A percentile compares a stretch with the other conserved stretches of the same genome.
These are phyloP conservation scores for Drechslerella stenobrocha DNA, from an alignment of 2,329 filamentous ascomycete species.

Conservation along the genomic window DNA sequence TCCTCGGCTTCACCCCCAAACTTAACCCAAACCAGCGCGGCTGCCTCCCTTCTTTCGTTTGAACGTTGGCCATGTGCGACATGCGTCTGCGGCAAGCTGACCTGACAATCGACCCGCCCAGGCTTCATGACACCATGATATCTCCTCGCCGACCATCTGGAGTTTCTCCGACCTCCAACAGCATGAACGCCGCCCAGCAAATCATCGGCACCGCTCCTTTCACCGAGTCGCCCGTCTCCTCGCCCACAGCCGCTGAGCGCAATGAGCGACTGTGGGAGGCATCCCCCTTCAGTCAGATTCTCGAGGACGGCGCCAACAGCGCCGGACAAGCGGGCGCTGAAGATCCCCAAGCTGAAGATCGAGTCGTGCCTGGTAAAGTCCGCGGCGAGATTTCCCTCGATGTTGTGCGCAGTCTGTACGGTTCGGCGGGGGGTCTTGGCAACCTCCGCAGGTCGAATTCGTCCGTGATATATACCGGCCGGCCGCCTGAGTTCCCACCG, in stretches of 20 bases:
- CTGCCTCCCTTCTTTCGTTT: too few species aligned
- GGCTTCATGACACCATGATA: slow-evolving; percentile 36
- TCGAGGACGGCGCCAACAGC: slow-evolving; percentile 11
- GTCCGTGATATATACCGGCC: slow-evolving; percentile 48
- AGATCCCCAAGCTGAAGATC: slow-evolving; percentile 7
- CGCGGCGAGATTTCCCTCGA: slow-evolving; percentile 36
- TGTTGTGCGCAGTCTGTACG: slow-evolving; percentile 38
- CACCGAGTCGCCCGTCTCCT: slow-evolving; percentile 37
- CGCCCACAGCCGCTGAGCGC: slow-evolving; percentile 37
- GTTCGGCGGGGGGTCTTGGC: slow-evolving; percentile 10
- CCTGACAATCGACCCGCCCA: slow-evolving; percentile 1
- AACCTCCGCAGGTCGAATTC: slow-evolving; percentile 44
- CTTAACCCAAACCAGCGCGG: too few species aligned
- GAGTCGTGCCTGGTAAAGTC: neutral
- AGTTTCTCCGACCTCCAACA: slow-evolving; percentile 40
- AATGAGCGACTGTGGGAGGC: slow-evolving; percentile 37
- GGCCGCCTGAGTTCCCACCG: slow-evolving; percentile 50
- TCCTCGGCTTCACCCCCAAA: neutral
- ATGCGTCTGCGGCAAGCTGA: slow-evolving; percentile 7
- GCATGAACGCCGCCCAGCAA: slow-evolving; percentile 42
- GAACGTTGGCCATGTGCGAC: neutral
- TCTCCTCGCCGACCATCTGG: slow-evolving; percentile 38
- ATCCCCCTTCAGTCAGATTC: slow-evolving; percentile 25
- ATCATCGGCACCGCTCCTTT: slow-evolving; percentile 30
- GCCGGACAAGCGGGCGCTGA: neutral